Percentiles rank a stretch among this genome's conserved stretches.
phyloP scores from a whole-genome alignment of 1,284 basidiomycete genomes.

The Inonotus hispidus region DNA sequence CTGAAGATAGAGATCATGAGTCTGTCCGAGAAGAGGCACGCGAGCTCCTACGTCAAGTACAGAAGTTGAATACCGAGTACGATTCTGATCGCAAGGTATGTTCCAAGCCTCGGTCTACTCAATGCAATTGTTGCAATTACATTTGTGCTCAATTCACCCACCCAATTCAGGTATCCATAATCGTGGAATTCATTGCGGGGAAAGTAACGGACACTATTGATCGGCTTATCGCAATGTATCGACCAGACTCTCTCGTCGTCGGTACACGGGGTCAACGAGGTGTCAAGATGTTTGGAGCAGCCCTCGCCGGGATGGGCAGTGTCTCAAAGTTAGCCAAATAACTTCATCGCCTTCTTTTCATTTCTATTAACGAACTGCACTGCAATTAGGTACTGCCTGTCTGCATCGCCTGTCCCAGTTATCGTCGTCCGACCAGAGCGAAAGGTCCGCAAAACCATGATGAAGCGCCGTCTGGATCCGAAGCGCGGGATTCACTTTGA shows the following conservation, averaged over 20 bases:
- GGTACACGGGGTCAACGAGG: conserved; percentile 78
- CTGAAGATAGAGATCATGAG: conserved; percentile 71
- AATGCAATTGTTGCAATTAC: not conserved
- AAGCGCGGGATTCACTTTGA: conserved; percentile 81
- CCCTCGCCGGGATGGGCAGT: conserved; percentile 59
- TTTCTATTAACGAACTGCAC: conserved; percentile 5
- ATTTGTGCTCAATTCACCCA: not conserved
- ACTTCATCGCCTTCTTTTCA: conserved; percentile 6
- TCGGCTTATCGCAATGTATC: conserved; percentile 90
- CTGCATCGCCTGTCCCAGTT: conserved; percentile 87
- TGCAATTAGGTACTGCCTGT: conserved; percentile 66
- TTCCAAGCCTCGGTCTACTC: not conserved
- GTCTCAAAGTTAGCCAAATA: conserved; percentile 49
- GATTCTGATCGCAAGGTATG: conserved; percentile 72
- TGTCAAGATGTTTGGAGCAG: conserved; percentile 51
- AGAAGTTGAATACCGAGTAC: conserved; percentile 77
- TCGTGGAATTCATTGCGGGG: conserved; percentile 93
- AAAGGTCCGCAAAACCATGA: conserved; percentile 78
- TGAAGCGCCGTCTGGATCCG: conserved; percentile 78
- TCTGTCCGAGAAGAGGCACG: conserved; percentile 85
- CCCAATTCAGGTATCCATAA: conserved; percentile 68
- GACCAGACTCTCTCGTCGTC: conserved; percentile 92
- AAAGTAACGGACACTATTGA: conserved; percentile 86
- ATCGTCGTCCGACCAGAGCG: conserved; percentile 88
- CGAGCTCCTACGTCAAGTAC: conserved; percentile 75